Percentiles rank a stretch among this genome's conserved stretches.
Evolutionary conservation across 2,329 filamentous ascomycete species (phyloP).

Genomic region (Hirsutella rhossiliensis): DNA sequence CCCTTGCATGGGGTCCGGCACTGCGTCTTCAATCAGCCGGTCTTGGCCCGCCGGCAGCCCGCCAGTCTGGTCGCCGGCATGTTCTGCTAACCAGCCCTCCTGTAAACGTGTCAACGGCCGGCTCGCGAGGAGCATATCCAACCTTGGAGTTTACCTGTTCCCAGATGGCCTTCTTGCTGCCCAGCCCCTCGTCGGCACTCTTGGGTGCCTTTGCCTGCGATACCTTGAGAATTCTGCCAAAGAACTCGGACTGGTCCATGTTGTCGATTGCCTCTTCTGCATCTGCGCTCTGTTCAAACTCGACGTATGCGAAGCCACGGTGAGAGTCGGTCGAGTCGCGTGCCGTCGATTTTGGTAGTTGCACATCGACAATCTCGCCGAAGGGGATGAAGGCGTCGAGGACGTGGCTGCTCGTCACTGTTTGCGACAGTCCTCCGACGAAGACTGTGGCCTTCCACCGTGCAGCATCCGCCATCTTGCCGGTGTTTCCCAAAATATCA

Average conservation of each 20-base stretch:
- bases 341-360: conserved; percentile 76
- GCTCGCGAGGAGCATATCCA: neutral
- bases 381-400: conserved; percentile 94
- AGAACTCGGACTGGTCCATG: conserved; percentile 95
- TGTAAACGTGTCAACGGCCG: conserved; percentile 21
- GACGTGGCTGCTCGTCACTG: conserved; percentile 63
- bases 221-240: conserved; percentile 84
- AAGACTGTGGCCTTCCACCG: conserved; percentile 88
- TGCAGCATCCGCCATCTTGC: conserved; percentile 63
- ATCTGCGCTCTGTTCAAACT: conserved; percentile 78
- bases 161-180: conserved; percentile 92
- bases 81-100: conserved; percentile 88
- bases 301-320: conserved; percentile 91
- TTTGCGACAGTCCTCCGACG: conserved; percentile 75
- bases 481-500: too few relatives aligned
- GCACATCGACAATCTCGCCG: conserved; percentile 86
- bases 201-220: conserved; percentile 87
- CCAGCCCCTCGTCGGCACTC: conserved; percentile 73
- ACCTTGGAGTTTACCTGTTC: conserved; percentile 59
- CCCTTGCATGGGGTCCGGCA: conserved; percentile 88
- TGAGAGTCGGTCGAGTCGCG: conserved; percentile 70
- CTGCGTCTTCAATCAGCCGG: conserved; percentile 30
- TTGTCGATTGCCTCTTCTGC: conserved; percentile 96
- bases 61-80: conserved; percentile 70
- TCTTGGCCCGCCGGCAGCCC: conserved; percentile 19